Base-by-base conservation (phyloP, 2,329 filamentous ascomycete genomes). In the Penicillium sp. region DNA sequence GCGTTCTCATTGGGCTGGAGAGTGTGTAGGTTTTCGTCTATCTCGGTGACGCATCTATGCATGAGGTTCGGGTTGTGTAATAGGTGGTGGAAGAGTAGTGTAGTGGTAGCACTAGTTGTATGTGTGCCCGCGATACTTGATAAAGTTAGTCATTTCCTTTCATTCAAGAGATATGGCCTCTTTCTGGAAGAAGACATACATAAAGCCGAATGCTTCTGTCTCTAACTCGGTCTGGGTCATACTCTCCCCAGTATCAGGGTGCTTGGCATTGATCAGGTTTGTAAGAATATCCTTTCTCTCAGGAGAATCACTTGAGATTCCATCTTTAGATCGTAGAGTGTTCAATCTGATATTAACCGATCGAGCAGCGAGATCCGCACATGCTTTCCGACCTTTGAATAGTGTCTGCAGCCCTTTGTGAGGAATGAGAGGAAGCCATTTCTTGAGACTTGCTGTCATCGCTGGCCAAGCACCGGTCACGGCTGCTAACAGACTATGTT, bases 171-270 rank as follows among this genome's bases (percentile, higher is more conserved):
- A 17, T 6, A 21, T 12, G n/a, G 15, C n/a, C n/a, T n/a, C n/a
- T 9, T 26, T 12, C 29, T 18, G 20, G 34, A 17, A 10, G 5
- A 12, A 64, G 54, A 60, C 46, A 56, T 58, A 70, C 69, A 74
- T 70, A 42, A 72, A 70, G 1, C 66, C 70, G 57, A 73, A 74
- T 3, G 69, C 69, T 41, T 74, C 69, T 0, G 70, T 67, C 44
- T 70, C 64, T 1, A 73, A 51, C 24, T 74, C 70, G 1, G 30
- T 46, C 32, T 62, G 57, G 1, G 59, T 62, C n/a, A 74, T 53
- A 1, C 34, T 48, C 26, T 63, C 61, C 0, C 70, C 69, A 1
- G 69, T 72, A n/a, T 72, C 68, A 1, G 71, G 71, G 45, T 73
- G 52, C 20, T 61, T 68, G 1, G 71, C 69, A 12, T 64, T n/a